Percentiles rank a stretch among this genome's conserved stretches.
phyloP scores from a whole-genome alignment of 495 filamentous ascomycete genomes.

The Lineolata rhizophorae region DNA sequence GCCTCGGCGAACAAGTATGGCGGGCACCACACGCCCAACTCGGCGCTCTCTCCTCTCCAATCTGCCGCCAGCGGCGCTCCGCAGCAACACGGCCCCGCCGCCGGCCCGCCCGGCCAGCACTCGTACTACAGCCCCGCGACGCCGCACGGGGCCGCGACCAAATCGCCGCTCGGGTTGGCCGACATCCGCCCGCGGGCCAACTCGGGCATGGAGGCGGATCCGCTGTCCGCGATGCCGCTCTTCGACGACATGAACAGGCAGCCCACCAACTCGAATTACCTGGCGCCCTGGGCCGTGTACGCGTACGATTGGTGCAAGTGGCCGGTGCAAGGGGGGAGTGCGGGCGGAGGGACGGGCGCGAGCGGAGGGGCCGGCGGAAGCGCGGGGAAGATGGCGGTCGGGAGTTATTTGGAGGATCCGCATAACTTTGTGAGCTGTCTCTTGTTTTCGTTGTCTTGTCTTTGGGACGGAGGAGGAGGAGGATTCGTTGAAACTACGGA shows the following conservation, averaged over 20 bases:
- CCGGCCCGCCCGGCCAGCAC: slow-evolving; percentile 9
- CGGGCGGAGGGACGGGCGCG: background rate
- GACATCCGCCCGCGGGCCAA: slow-evolving; percentile 71
- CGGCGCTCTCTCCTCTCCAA: too few relatives aligned
- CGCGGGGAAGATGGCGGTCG: slow-evolving; percentile 76
- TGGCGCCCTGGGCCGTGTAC: slow-evolving; percentile 88
- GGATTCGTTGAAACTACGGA: too few relatives aligned
- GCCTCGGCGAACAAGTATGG: slow-evolving; percentile 29
- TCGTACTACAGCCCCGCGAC: slow-evolving; percentile 25
- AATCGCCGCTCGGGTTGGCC: slow-evolving; percentile 73
- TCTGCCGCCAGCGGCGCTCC: too few relatives aligned
- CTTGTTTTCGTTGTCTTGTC: too few relatives aligned
- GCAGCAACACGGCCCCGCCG: slow-evolving; percentile 25
- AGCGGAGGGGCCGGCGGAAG: slow-evolving; percentile 19
- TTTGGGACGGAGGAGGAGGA: too few relatives aligned
- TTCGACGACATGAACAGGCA: slow-evolving; percentile 17
- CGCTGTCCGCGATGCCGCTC: slow-evolving; percentile 24
- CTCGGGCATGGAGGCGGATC: slow-evolving; percentile 46
- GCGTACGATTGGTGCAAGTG: slow-evolving; percentile 99
- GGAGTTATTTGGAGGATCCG: slow-evolving; percentile 91
- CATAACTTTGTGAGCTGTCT: slow-evolving; percentile 68
- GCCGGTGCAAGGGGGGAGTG: slow-evolving; percentile 53
- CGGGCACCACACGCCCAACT: slow-evolving; percentile 34
- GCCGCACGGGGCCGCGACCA: slow-evolving; percentile 47
- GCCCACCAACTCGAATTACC: slow-evolving; percentile 62